phyloP scores from a whole-genome alignment of 1,139 yeast genomes.

The Ogataea hybrid region DNA sequence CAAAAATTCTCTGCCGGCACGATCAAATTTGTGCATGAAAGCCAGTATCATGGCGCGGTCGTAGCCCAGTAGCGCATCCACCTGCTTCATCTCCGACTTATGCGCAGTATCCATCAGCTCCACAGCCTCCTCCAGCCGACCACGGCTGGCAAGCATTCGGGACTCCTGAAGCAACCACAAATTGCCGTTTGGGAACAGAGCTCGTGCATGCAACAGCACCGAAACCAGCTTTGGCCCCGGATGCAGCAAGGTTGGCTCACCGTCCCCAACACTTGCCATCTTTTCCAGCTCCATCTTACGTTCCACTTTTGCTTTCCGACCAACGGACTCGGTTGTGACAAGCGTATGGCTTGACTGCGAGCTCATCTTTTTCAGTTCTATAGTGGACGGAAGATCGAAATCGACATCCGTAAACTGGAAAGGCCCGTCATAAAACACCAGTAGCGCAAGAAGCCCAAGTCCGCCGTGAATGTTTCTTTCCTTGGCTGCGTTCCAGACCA shows the following conservation, averaged over 20 bases:
- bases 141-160: slow-evolving; percentile 77
- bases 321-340: slow-evolving; percentile 12
- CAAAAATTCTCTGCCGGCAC: slow-evolving; percentile 75
- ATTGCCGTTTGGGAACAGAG: slow-evolving; percentile 82
- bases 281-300: slow-evolving; percentile 35
- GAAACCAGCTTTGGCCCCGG: slow-evolving; percentile 50
- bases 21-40: slow-evolving; percentile 73
- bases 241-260: slow-evolving; percentile 47
- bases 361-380: slow-evolving; percentile 19
- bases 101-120: slow-evolving; percentile 73
- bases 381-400: slow-evolving; percentile 58
- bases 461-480: slow-evolving; percentile 90
- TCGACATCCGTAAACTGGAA: slow-evolving; percentile 89
- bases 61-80: slow-evolving; percentile 80
- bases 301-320: slow-evolving; percentile 28
- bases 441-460: slow-evolving; percentile 73
- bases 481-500: slow-evolving; percentile 85
- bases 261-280: slow-evolving; percentile 37
- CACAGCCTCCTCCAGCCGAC: slow-evolving; percentile 67
- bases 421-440: slow-evolving; percentile 93
- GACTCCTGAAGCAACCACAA: slow-evolving; percentile 92
- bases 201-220: slow-evolving; percentile 59
- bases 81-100: slow-evolving; percentile 81
- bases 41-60: slow-evolving; percentile 81
- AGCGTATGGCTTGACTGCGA: slow-evolving; percentile 19